Evolutionary conservation across 2,329 filamentous ascomycete species (phyloP).

Genomic region (Tolypocladium inflatum): DNA sequence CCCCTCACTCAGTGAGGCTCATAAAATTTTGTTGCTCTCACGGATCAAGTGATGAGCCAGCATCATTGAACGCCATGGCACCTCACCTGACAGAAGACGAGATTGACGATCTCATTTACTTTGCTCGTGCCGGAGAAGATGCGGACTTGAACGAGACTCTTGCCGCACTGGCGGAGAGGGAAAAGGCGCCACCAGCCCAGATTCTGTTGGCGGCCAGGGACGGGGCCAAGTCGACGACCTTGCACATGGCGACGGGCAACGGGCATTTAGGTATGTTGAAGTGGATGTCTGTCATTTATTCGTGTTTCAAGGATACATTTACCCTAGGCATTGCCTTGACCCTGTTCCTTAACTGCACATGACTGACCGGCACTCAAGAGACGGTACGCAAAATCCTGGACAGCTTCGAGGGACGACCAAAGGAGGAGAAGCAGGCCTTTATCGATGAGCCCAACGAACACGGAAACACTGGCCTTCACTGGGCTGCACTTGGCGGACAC

Average conservation of each 20-base stretch:
- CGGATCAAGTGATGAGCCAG: slow-evolving; percentile 2
- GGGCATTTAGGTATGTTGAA: slow-evolving; percentile 62
- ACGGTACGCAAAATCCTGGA: slow-evolving; percentile 33
- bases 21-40: slow-evolving; percentile 17
- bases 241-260: slow-evolving; percentile 92
- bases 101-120: slow-evolving; percentile 87
- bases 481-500: slow-evolving; percentile 86
- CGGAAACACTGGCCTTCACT: slow-evolving; percentile 88
- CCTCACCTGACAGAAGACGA: slow-evolving; percentile 62
- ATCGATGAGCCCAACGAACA: slow-evolving; percentile 65
- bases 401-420: slow-evolving; percentile 29
- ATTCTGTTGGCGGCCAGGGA: slow-evolving; percentile 65
- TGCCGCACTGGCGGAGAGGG: slow-evolving; percentile 49
- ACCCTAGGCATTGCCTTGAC: too few species aligned
- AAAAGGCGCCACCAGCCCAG: slow-evolving; percentile 48
- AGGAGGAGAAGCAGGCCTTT: slow-evolving; percentile 38
- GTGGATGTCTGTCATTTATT: not conserved
- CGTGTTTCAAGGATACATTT: not conserved
- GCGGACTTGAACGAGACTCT: slow-evolving; percentile 55
- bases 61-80: slow-evolving; percentile 25
- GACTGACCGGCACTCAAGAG: slow-evolving; percentile 19
- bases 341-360: not conserved
- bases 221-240: slow-evolving; percentile 64
- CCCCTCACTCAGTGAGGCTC: slow-evolving; percentile 21
- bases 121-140: slow-evolving; percentile 68